These are phyloP conservation scores for Aspergillus brasiliensis DNA, from an alignment of 2,329 filamentous ascomycete genomes.

Conservation along the genomic window DNA sequence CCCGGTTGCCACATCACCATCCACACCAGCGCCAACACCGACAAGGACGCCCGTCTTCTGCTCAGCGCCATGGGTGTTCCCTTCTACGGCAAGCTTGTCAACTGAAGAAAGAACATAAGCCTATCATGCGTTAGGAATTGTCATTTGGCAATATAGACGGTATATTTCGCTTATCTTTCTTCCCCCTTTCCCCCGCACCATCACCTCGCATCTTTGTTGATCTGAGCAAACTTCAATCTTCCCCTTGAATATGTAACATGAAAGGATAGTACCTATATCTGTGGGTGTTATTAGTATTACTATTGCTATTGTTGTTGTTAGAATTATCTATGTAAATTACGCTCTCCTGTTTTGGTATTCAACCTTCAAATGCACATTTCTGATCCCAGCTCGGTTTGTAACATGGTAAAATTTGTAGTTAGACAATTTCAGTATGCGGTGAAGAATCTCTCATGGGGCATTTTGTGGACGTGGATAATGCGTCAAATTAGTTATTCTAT, in stretches of 20 bases:
- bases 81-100: constrained; percentile 73
- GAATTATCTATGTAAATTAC: constrained; percentile 20
- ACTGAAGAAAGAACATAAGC: constrained; percentile 40
- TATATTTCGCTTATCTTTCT: background rate
- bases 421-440: too few species aligned
- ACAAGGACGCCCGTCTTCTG: constrained; percentile 80
- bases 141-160: background rate
- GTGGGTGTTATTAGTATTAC: constrained; percentile 10
- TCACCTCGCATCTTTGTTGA: background rate
- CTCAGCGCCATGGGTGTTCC: constrained; percentile 73
- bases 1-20: constrained; percentile 82
- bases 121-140: background rate
- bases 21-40: constrained; percentile 80
- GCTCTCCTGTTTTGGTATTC: constrained; percentile 17
- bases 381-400: background rate
- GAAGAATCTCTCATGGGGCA: too few species aligned
- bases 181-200: too few species aligned
- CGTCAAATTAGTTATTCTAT: background rate
- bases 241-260: constrained; percentile 19
- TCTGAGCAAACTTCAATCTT: background rate
- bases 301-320: too few species aligned
- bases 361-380: constrained; percentile 10
- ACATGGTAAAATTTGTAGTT: background rate
- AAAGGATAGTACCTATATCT: constrained; percentile 2
- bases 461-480: background rate